phyloP scores from a whole-genome alignment of 352 stramenopile species.

The Globisporangium parvum region DNA sequence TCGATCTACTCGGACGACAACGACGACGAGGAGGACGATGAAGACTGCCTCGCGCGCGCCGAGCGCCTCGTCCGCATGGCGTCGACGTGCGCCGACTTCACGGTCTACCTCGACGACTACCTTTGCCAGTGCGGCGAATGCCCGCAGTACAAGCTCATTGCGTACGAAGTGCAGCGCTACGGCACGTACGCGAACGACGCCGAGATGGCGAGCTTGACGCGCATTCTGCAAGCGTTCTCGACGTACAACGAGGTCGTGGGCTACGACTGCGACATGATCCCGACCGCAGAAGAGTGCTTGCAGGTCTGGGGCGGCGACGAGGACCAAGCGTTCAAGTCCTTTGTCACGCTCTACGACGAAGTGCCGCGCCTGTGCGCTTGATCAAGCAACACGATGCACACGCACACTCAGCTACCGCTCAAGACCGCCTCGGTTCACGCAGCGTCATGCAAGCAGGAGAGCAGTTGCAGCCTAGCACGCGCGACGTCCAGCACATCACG shows the following conservation, averaged over 20 bases:
- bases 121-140: constrained; percentile 60
- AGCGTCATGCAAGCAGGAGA: not conserved
- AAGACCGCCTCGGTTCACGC: not conserved
- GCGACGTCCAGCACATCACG: too few relatives aligned
- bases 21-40: constrained; percentile 13
- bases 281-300: constrained; percentile 43
- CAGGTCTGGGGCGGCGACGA: constrained; percentile 54
- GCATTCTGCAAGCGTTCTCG: constrained; percentile 61
- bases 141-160: constrained; percentile 48
- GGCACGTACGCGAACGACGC: constrained; percentile 23
- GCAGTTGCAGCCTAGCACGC: not conserved
- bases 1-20: constrained; percentile 11
- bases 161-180: constrained; percentile 26
- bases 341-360: constrained; percentile 55
- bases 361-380: constrained; percentile 33
- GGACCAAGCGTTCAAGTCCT: constrained; percentile 53
- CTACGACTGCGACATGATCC: constrained; percentile 51
- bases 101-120: constrained; percentile 50
- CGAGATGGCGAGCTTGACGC: constrained; percentile 32
- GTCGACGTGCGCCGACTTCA: constrained; percentile 23
- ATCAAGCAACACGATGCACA: not conserved
- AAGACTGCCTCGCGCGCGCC: constrained; percentile 28
- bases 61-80: constrained; percentile 19
- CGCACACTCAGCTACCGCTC: not conserved
- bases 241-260: constrained; percentile 66